Evolutionary conservation across 805 yeast species (phyloP), one percentile per base, ranked within the genome.

Genomic region (Starmerella tilneyi): DNA sequence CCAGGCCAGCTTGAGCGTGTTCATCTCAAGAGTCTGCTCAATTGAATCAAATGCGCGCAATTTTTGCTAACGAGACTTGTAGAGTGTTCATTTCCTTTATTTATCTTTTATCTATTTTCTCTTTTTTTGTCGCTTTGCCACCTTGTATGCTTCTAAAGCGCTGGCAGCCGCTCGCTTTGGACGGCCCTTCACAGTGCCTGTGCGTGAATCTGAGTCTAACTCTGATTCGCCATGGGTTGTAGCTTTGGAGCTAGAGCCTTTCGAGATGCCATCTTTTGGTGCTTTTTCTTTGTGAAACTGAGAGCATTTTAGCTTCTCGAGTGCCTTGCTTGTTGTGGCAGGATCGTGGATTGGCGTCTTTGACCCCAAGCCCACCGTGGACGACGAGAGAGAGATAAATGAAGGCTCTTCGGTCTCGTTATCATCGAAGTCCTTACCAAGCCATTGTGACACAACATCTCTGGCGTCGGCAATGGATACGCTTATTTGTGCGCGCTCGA

Each of bases 401-500:
- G 40, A 12, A 11, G 40, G 27, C 15, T 33, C 43, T 9, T 30
- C 35, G n/a, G 41, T 42, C 19, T 45, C 51, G 19, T 32, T 35
- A 11, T 30, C 49, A 8, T 41, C 39, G 16, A 22, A 38, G 24
- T 44, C 50, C 5, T 31, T n/a, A 15, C 55, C 55, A 43, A 54
- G 44, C 57, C 53, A 47, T 17, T 32, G 27, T 15, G 55, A 26
- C 16, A 55, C 57, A 7, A 52, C 37, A 16, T 49, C 49, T 21
- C 48, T 33, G 4, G 57, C 57, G 12, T 43, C 49, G 32, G 48
- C 49, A 3, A 55, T 35, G 13, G 51, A 34, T 6, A 53, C 52
- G 9, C 42, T 36, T 1, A 55, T 26, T 21, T 45, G 44, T 7
- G 57, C 57, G 7, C 57, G 39, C 27, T 53, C 58, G 1, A 50